These are phyloP conservation scores for Fusarium decemcellulare DNA, from an alignment of 2,329 filamentous ascomycete species.

Conservation along the genomic window DNA sequence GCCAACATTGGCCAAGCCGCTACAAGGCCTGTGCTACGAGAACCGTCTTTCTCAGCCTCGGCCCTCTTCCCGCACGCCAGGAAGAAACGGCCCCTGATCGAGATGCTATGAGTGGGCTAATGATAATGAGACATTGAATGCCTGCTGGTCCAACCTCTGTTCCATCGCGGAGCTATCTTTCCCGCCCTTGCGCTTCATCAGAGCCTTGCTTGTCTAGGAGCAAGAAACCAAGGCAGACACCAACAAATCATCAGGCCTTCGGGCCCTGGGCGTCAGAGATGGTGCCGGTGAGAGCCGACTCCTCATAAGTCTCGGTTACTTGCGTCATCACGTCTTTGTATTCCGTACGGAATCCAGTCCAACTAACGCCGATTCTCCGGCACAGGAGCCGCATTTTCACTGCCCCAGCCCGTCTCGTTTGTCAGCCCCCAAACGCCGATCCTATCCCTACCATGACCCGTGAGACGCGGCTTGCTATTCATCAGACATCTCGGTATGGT, in stretches of 20 bases:
- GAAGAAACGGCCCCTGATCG: constrained; percentile 20
- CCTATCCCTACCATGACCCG: neutral
- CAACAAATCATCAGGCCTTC: constrained; percentile 17
- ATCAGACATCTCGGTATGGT: constrained; percentile 69
- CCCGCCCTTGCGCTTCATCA: constrained; percentile 6
- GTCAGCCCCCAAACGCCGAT: constrained; percentile 15
- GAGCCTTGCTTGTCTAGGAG: constrained; percentile 2
- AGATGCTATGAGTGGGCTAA: constrained; percentile 28
- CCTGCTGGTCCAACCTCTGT: constrained; percentile 1
- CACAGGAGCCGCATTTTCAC: neutral
- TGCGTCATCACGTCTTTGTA: constrained; percentile 3
- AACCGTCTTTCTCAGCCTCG: constrained; percentile 25
- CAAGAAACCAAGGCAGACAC: neutral
- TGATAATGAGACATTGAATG: constrained; percentile 14
- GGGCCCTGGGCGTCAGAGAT: constrained; percentile 2
- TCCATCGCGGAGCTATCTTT: constrained; percentile 1
- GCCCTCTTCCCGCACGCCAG: neutral
- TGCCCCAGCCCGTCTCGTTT: neutral
- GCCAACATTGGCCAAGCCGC: constrained; percentile 34
- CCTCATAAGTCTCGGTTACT: constrained; percentile 8
- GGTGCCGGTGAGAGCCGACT: neutral
- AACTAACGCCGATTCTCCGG: constrained; percentile 2
- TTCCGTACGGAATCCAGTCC: constrained; percentile 4
- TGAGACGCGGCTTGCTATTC: neutral
- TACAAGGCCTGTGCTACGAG: constrained; percentile 11